phyloP scores from a whole-genome alignment of 768 basidiomycete genomes.

The Russula ochroleuca region DNA sequence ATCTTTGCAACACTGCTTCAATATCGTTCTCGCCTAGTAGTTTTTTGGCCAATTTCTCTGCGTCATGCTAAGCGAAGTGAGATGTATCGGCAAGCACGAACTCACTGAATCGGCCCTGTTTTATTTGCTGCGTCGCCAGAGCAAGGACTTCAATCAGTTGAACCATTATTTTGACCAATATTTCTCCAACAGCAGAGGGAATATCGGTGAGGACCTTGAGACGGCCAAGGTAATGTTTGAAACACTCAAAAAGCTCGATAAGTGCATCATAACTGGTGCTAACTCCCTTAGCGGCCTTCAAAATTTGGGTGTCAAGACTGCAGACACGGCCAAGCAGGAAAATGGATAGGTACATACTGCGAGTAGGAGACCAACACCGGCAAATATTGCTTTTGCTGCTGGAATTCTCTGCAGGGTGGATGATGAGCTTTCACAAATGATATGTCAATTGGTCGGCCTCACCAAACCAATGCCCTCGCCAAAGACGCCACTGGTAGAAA shows the following conservation, averaged over 20 bases:
- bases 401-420: neutral
- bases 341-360: neutral
- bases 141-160: conserved; percentile 1
- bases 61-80: neutral
- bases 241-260: conserved; percentile 1
- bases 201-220: neutral
- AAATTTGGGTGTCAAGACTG: neutral
- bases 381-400: neutral
- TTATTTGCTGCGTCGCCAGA: conserved; percentile 5
- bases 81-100: neutral
- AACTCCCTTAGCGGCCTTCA: neutral
- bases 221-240: conserved; percentile 1
- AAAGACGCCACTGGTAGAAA: neutral
- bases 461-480: neutral
- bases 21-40: neutral
- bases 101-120: conserved; percentile 2
- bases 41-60: neutral
- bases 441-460: neutral
- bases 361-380: conserved; percentile 3
- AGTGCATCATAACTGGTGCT: neutral
- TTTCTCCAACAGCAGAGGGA: neutral
- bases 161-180: neutral
- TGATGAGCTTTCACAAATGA: neutral
- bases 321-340: no score
- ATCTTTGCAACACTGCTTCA: neutral